These are phyloP conservation scores for Naematelia aurantialba DNA, from an alignment of 768 basidiomycete species.

Conservation along the genomic window DNA sequence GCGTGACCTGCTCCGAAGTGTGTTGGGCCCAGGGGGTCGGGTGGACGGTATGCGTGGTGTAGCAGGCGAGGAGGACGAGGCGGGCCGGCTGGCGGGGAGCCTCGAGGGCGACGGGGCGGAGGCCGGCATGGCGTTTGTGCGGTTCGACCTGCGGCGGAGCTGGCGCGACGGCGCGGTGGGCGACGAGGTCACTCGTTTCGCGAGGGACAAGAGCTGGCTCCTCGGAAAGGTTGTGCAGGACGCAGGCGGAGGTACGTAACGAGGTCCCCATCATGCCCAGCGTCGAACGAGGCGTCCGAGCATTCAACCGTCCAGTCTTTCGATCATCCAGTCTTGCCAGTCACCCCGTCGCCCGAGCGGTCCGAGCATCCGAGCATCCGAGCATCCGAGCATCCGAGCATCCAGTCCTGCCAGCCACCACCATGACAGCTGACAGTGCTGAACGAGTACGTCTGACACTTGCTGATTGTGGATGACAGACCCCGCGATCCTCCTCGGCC, in stretches of 20 bases:
- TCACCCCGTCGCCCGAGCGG: too few species aligned
- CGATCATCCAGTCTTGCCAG: too few species aligned
- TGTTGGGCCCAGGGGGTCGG: slow-evolving; percentile 38
- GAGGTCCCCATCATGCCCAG: not conserved
- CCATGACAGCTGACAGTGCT: too few species aligned
- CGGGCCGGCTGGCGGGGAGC: slow-evolving; percentile 4
- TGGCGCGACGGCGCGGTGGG: slow-evolving; percentile 51
- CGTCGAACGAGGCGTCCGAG: not conserved
- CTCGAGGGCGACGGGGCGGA: slow-evolving; percentile 11
- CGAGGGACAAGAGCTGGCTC: slow-evolving; percentile 52
- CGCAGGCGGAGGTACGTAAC: slow-evolving; percentile 41
- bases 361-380: too few species aligned
- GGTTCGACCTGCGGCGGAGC: slow-evolving; percentile 49
- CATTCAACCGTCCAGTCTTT: not conserved
- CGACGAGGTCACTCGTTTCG: slow-evolving; percentile 49
- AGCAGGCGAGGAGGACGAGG: slow-evolving; percentile 35
- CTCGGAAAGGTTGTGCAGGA: slow-evolving; percentile 35
- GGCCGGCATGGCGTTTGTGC: slow-evolving; percentile 36
- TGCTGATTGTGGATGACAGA: too few species aligned
- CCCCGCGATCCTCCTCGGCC: slow-evolving; percentile 39
- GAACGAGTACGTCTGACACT: too few species aligned
- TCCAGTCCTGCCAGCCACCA: too few species aligned
- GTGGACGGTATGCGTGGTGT: slow-evolving; percentile 48
- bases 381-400: too few species aligned
- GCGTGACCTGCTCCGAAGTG: slow-evolving; percentile 26